phyloP scores from a whole-genome alignment of 129 eudicot genomes.

The Dittrichia graveolens region DNA sequence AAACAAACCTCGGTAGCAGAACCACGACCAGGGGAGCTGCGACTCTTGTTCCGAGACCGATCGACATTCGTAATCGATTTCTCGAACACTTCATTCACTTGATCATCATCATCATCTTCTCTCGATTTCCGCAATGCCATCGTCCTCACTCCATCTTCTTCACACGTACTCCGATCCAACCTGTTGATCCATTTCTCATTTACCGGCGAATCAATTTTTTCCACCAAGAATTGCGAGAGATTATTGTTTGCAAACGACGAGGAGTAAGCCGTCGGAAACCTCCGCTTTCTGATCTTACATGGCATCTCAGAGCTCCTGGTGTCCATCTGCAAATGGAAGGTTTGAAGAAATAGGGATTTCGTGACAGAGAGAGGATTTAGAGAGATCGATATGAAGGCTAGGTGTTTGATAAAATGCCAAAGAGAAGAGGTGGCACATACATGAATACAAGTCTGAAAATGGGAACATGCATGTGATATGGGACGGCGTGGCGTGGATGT shows the following conservation, averaged over 20 bases:
- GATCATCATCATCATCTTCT: constrained; percentile 24
- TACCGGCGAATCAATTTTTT: constrained; percentile 47
- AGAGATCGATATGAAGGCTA: constrained; percentile 22
- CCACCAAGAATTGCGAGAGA: constrained; percentile 54
- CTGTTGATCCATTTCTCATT: constrained; percentile 8
- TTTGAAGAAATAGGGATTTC: constrained; percentile 30
- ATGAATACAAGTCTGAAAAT: constrained; percentile 46
- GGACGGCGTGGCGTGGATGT: constrained; percentile 42
- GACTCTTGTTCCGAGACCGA: constrained; percentile 34
- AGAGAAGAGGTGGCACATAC: constrained; percentile 60
- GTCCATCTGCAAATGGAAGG: constrained; percentile 41
- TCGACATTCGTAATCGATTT: constrained; percentile 17
- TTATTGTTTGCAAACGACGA: constrained; percentile 55
- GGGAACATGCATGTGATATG: constrained; percentile 41
- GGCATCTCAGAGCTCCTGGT: constrained; percentile 46
- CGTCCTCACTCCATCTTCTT: constrained; percentile 45
- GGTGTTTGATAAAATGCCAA: constrained; percentile 35
- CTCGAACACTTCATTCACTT: constrained; percentile 29
- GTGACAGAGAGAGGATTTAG: constrained; percentile 34
- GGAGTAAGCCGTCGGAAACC: constrained; percentile 62
- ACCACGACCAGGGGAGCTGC: constrained; percentile 29
- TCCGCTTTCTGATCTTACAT: constrained; percentile 73
- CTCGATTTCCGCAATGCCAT: constrained; percentile 29
- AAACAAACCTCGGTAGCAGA: constrained; percentile 29
- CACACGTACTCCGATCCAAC: constrained; percentile 21